Base-by-base conservation (phyloP, 345 rosid genomes). In the Gynandropsis gynandra region DNA sequence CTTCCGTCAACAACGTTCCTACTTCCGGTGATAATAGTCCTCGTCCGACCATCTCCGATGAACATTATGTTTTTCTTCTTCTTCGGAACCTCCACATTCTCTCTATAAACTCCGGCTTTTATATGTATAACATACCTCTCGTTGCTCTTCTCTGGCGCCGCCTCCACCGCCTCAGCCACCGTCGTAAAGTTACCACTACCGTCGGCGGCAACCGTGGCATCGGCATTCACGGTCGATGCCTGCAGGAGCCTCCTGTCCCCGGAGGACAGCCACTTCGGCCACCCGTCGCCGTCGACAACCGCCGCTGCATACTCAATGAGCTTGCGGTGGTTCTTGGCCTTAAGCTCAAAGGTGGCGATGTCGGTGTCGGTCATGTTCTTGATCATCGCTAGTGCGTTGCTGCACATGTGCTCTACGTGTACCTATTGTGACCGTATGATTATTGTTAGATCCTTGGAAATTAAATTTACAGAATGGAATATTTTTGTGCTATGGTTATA, bases 1-100 rank as follows among this genome's bases (percentile, higher is more conserved):
- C 88, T 80, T 0, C 98, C 98, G 52, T 90, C 96, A 11, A 72
- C 83, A 5, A 87, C 90, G 13, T 83, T 87, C 58, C 80, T 68
- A 29, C 71, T 81, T 13, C 52, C 97, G 40, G 92, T 83, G 47
- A 90, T 81, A 39, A 87, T 76, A 31, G 98, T 87, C 15, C 59
- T 71, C 1, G 50, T 67, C 63, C 85, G 71, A 29, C 89, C 98
- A 55, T 86, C 98, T 47, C 98, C 98, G 34, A 86, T n/a, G n/a
- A 89, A 81, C 98, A 89, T 78, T 16, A 89, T 59, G 42, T 81
- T 87, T 12, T 55, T 64, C 59, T 80, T 77, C 66, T 44, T 64
- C 65, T 73, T 86, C 0, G 82, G 46, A 13, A 89, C 81, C 1
- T 75, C 89, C 69, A 89, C 97, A 45, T 80, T 87, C 56, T 89